Evolutionary conservation across 371 early-diverging fungal species (phyloP), one percentile per base, ranked within the genome.

Genomic region (Lichtheimia corymbifera): DNA sequence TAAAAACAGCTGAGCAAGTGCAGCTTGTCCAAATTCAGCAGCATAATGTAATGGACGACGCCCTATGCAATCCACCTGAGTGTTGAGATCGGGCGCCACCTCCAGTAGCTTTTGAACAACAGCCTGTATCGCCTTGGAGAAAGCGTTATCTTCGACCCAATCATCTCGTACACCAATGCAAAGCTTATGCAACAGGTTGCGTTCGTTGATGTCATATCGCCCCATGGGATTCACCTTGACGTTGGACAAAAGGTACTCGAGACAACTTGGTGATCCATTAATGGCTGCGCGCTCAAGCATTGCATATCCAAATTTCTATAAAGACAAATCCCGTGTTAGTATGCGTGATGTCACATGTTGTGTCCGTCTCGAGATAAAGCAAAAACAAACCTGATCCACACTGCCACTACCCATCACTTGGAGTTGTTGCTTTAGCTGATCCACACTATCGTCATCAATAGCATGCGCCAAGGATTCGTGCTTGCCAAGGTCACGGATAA

Each of bases 1-100:
- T 40, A 88, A 51, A 6, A 89, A 69, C 0, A 76, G 44, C 11
- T 65, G 55, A 2, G 85, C 79, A 5, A 83, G 71, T 17, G 68
- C 65, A 13, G 82, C 58, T 40, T 71, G 71, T 24, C 84, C 84
- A 11, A 83, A 71, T 70, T 87, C 78, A 9, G 85, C 84, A 3
- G 89, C 86, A 57, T 90, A 90, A 55, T 91, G 92, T 42, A 90
- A 62, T 0, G 92, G 87, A 1, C 83, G 75, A 40, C 89, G 76
- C 4, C 90, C 89, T 56, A 81, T 73, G 59, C 85, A 84, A 63
- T 91, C 91, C 5, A 61, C 62, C 49, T 74, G 77, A 14, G 42
- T 41, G 12, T 76, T 49, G 15, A 73, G 18, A 1, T 49, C 60
- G 12, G 76, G 69, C 17, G 59, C 70, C 13, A 71, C 24, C 0